Evolutionary conservation across 2,329 filamentous ascomycete species (phyloP), one percentile per base, ranked within the genome.

Genomic region (Ceratocystis harringtonii): DNA sequence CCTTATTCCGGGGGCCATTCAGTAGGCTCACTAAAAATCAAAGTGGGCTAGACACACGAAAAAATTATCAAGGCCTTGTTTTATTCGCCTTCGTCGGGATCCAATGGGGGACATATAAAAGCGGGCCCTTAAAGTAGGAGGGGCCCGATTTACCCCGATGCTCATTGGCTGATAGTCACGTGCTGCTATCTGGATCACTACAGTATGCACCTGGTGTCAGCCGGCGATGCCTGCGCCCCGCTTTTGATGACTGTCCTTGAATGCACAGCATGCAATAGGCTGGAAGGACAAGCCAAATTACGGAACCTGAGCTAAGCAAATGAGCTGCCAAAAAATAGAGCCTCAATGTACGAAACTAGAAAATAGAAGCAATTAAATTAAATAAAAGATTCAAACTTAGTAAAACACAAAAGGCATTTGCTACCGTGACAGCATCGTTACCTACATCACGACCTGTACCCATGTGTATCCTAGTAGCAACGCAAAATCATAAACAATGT

Each of bases 131-230:
- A 5, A n/a, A 32, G 28, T 28, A 25, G 28, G 22, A 22, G 65
- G 68, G 68, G 65, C 66, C 67, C 65, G 68, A 69, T 68, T 68
- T 69, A 66, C 63, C 68, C 68, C 68, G 67, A 68, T 64, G 45
- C 68, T 69, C 63, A 69, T 69, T 69, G 68, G 68, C 52, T 62
- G 36, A 28, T 61, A 22, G 61, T 67, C 68, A 69, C 67, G 68
- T 69, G 68, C 55, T 1, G 28, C 7, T 58, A 12, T 1, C n/a
- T 12, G 28, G 2, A n/a, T 32, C 55, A 15, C 25, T 15, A 36
- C 17, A 19, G 25, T 6, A 1, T 25, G 15, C 63, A 67, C 28
- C 36, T 45, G 50, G 7, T 32, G 50, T 0, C 63, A 61, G 65
- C 58, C 65, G 67, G 1, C 12, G 6, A 1, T 65, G 48, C 36